Conservation (phyloP, 768 basidiomycete species). For the Hygrocybe punicea region DNA sequence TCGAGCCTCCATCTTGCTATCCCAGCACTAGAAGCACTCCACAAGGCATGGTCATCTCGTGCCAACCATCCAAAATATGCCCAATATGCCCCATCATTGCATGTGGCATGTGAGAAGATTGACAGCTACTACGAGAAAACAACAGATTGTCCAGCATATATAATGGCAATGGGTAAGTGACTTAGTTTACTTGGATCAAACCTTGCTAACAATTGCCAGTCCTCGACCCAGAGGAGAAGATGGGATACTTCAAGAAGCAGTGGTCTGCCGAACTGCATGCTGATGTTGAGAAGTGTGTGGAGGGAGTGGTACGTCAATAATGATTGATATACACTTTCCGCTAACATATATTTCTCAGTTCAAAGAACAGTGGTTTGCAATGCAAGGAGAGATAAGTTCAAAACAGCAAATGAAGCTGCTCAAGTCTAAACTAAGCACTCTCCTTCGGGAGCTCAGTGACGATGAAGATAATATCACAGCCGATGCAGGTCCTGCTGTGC, state of each 20-base stretch:
- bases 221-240: slow-evolving; percentile 24
- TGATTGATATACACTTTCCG: too few relatives aligned
- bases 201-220: slow-evolving; percentile 13
- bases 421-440: too few relatives aligned
- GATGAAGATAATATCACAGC: slow-evolving; percentile 5
- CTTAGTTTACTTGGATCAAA: neutral
- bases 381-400: too few relatives aligned
- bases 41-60: slow-evolving; percentile 25
- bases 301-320: slow-evolving; percentile 16
- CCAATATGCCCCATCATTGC: slow-evolving; percentile 20
- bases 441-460: too few relatives aligned
- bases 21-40: slow-evolving; percentile 33
- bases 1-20: slow-evolving; percentile 29
- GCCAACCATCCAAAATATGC: slow-evolving; percentile 13
- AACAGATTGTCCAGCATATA: slow-evolving; percentile 27
- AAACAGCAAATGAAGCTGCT: too few relatives aligned
- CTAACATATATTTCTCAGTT: too few relatives aligned
- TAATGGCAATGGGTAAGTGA: slow-evolving; percentile 28
- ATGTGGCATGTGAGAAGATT: slow-evolving; percentile 26
- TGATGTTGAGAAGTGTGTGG: slow-evolving; percentile 10
- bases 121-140: slow-evolving; percentile 32
- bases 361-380: too few relatives aligned
- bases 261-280: slow-evolving; percentile 22
- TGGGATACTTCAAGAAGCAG: slow-evolving; percentile 23
- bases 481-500: too few relatives aligned